These are phyloP conservation scores for Penicillium corylophilum DNA, from an alignment of 2,329 filamentous ascomycete species.

Conservation along the genomic window DNA sequence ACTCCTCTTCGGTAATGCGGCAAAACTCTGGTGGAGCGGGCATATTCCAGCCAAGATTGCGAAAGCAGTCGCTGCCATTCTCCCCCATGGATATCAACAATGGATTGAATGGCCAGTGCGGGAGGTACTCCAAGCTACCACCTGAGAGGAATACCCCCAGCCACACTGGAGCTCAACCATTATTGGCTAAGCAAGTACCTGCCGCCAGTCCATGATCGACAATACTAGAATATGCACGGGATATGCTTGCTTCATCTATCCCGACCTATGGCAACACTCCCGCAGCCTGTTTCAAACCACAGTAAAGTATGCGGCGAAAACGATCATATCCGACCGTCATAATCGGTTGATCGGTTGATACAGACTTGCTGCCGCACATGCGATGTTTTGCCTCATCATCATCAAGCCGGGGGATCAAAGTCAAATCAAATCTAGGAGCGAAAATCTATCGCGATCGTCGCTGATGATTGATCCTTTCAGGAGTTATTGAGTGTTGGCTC, in stretches of 20 bases:
- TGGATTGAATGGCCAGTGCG: slow-evolving; percentile 1
- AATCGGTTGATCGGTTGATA: not conserved
- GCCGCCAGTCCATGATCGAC: not conserved
- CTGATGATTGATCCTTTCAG: not conserved
- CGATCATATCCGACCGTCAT: not conserved
- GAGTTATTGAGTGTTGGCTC: slow-evolving; percentile 5
- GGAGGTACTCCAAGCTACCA: not conserved
- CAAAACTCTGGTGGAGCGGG: slow-evolving; percentile 2
- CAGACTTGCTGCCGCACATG: not conserved
- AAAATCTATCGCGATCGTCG: not conserved
- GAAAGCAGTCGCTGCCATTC: not conserved
- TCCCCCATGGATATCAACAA: not conserved
- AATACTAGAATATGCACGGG: not conserved
- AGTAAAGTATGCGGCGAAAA: not conserved
- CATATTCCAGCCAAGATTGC: not conserved
- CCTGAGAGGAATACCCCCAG: no score
- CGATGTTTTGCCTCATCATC: no score
- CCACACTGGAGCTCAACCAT: no score
- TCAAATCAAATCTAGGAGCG: not conserved
- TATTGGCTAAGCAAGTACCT: not conserved
- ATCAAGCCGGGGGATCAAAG: slow-evolving; percentile 5
- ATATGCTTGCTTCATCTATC: not conserved
- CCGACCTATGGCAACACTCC: not conserved
- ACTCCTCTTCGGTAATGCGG: not conserved
- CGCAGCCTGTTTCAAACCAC: not conserved